Conservation (phyloP, 441 rosid genomes). For the Erodium texanum region DNA sequence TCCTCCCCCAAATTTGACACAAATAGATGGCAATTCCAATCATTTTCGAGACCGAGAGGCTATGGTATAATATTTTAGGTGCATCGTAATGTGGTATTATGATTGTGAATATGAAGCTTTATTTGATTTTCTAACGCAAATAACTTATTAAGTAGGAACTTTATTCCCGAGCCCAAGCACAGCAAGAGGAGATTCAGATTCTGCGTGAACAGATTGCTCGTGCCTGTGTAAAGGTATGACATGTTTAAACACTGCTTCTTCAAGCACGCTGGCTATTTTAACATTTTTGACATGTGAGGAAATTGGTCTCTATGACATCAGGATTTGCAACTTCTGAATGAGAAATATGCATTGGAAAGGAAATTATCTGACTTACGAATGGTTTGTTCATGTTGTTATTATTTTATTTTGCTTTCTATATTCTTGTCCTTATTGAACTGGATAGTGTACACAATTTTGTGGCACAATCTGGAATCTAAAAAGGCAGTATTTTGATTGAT, state of each 20-base stretch:
- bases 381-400: slow-evolving; percentile 37
- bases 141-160: slow-evolving; percentile 43
- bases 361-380: slow-evolving; percentile 81
- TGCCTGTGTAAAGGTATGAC: slow-evolving; percentile 63
- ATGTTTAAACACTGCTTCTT: slow-evolving; percentile 12
- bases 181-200: slow-evolving; percentile 62
- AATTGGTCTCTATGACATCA: slow-evolving; percentile 31
- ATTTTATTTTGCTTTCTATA: not conserved
- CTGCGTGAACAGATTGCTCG: slow-evolving; percentile 71
- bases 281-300: slow-evolving; percentile 17
- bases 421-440: slow-evolving; percentile 5
- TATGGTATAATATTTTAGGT: slow-evolving; percentile 38
- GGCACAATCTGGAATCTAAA: slow-evolving; percentile 19
- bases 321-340: slow-evolving; percentile 82
- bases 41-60: slow-evolving; percentile 51
- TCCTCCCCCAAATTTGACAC: slow-evolving; percentile 32
- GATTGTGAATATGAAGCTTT: slow-evolving; percentile 20
- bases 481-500: slow-evolving; percentile 23
- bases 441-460: slow-evolving; percentile 11
- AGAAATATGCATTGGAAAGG: slow-evolving; percentile 72
- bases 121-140: slow-evolving; percentile 16
- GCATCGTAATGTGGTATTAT: slow-evolving; percentile 7
- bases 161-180: slow-evolving; percentile 48
- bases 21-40: slow-evolving; percentile 31
- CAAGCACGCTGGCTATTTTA: slow-evolving; percentile 4